phyloP scores from a whole-genome alignment of 345 rosid genomes.

The Eutrema heterophyllum region DNA sequence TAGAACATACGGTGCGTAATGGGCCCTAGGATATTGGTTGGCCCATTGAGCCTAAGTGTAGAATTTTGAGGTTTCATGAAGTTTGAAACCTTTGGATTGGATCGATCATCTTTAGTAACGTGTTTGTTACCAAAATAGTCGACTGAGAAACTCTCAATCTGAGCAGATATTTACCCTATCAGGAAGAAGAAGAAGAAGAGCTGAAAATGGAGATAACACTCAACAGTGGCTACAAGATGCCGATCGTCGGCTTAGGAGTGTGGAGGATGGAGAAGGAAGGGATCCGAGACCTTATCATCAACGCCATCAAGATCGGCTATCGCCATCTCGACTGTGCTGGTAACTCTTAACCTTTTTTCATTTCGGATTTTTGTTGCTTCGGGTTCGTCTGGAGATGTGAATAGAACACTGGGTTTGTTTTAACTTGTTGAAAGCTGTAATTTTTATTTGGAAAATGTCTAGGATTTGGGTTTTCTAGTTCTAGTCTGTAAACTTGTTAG shows the following conservation, averaged over 20 bases:
- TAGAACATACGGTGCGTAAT: slow-evolving; percentile 4
- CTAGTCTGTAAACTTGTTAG: neutral
- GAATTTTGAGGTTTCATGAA: neutral
- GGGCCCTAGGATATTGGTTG: neutral
- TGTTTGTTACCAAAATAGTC: neutral
- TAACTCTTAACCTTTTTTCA: slow-evolving; percentile 10
- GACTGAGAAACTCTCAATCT: neutral
- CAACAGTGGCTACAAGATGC: slow-evolving; percentile 77
- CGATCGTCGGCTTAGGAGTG: slow-evolving; percentile 74
- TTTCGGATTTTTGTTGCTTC: neutral
- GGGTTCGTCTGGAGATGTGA: neutral
- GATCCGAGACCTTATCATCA: slow-evolving; percentile 57
- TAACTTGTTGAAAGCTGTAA: neutral
- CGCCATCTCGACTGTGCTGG: slow-evolving; percentile 97
- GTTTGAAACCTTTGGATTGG: no score
- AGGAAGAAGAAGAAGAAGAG: neutral
- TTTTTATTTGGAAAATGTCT: neutral
- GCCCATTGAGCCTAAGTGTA: neutral
- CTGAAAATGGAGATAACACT: slow-evolving; percentile 55
- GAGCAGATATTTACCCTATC: slow-evolving; percentile 10
- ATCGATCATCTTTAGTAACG: neutral
- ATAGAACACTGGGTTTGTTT: neutral
- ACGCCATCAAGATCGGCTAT: slow-evolving; percentile 77
- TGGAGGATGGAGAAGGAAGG: slow-evolving; percentile 75
- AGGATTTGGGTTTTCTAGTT: neutral